Percentiles rank a stretch among this genome's conserved stretches.
These are phyloP conservation scores for Trichosanthes cucumerina DNA, from an alignment of 306 rosid genomes.

Conservation along the genomic window DNA sequence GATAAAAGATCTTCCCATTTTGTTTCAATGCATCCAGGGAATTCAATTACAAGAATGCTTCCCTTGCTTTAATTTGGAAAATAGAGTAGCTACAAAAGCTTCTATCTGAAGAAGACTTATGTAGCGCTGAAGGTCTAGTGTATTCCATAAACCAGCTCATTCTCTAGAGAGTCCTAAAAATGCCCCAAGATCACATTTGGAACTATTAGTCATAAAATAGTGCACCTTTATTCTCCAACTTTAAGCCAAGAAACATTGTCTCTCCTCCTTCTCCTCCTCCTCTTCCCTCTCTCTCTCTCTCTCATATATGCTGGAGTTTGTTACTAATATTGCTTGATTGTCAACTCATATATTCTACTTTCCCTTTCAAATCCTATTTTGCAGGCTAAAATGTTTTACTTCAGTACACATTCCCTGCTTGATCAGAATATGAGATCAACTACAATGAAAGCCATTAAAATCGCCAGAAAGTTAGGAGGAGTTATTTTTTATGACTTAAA, in stretches of 20 bases:
- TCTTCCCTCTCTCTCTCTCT: background rate
- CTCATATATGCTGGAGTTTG: background rate
- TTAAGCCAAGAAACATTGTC: background rate
- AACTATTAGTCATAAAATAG: background rate
- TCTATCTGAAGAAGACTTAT: background rate
- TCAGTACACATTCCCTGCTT: constrained; percentile 79
- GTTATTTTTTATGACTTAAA: constrained; percentile 78
- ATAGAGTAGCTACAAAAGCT: background rate
- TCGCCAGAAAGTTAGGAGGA: constrained; percentile 67
- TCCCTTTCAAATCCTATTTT: constrained; percentile 16
- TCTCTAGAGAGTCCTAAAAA: background rate
- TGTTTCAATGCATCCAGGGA: too few relatives aligned
- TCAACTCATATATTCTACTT: background rate
- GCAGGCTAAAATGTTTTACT: constrained; percentile 95
- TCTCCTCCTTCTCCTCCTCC: background rate
- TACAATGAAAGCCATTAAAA: constrained; percentile 67
- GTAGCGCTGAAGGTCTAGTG: background rate
- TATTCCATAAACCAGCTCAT: background rate
- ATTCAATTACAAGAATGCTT: background rate
- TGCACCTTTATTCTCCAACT: background rate
- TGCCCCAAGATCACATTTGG: background rate
- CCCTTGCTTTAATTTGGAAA: background rate
- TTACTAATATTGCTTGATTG: background rate
- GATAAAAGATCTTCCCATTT: too few relatives aligned
- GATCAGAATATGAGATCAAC: constrained; percentile 79